These are phyloP conservation scores for Phytophthora uliginosa DNA, from an alignment of 352 stramenopile species.

Conservation along the genomic window DNA sequence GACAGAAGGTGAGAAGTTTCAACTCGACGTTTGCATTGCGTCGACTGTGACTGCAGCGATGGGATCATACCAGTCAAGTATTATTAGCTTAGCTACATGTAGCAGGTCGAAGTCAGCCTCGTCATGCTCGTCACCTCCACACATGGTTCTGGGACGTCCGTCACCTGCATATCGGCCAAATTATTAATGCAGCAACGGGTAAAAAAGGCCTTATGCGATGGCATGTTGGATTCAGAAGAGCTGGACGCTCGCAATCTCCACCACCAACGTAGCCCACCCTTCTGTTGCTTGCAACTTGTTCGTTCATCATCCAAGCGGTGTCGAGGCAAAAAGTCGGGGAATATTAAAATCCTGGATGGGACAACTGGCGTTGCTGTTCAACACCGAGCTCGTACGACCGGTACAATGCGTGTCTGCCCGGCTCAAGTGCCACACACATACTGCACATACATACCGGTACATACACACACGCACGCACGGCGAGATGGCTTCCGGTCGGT, in stretches of 20 bases:
- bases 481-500: constrained; percentile 1
- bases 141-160: not conserved
- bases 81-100: not conserved
- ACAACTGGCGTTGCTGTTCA: not conserved
- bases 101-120: not conserved
- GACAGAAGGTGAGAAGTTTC: too few species aligned
- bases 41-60: too few species aligned
- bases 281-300: too few species aligned
- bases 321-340: too few species aligned
- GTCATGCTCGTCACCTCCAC: constrained; percentile 1
- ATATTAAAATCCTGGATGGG: not conserved
- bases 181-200: not conserved
- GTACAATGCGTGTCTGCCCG: not conserved
- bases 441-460: too few species aligned
- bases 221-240: not conserved
- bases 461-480: not conserved
- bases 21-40: too few species aligned
- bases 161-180: not conserved
- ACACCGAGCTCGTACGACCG: not conserved
- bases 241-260: not conserved
- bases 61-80: not conserved
- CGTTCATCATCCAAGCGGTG: not conserved
- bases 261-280: not conserved
- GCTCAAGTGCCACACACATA: not conserved
- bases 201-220: too few species aligned